A percentile compares a stretch with the other conserved stretches of the same genome.
These are phyloP conservation scores for Russula foetens DNA, from an alignment of 768 basidiomycete genomes.

Conservation along the genomic window DNA sequence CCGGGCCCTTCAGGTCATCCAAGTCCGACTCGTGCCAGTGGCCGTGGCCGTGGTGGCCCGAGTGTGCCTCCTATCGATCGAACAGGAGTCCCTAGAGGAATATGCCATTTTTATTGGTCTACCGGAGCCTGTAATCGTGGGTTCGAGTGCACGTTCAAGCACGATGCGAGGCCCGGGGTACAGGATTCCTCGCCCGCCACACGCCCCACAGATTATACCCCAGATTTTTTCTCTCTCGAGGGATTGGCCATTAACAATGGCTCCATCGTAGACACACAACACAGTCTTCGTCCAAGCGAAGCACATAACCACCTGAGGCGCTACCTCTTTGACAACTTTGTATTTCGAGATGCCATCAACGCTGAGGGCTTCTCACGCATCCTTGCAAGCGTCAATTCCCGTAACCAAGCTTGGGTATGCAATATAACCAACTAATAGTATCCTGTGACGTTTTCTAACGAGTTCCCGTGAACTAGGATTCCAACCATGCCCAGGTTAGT, in stretches of 20 bases:
- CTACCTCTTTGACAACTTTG: conserved; percentile 22
- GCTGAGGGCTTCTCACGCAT: conserved; percentile 25
- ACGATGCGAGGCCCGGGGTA: conserved; percentile 16
- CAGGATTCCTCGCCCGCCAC: neutral
- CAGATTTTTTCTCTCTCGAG: conserved; percentile 23
- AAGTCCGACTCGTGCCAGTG: no score
- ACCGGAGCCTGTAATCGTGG: conserved; percentile 23
- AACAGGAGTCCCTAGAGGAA: conserved; percentile 19
- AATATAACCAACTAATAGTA: no score
- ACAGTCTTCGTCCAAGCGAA: conserved; percentile 20
- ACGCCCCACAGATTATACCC: neutral
- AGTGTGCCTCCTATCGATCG: neutral
- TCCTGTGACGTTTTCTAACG: neutral
- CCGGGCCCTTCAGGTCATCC: neutral
- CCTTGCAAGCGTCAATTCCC: conserved; percentile 22
- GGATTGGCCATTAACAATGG: conserved; percentile 20
- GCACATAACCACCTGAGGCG: conserved; percentile 25
- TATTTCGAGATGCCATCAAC: conserved; percentile 20
- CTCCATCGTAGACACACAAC: conserved; percentile 4
- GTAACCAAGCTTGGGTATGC: conserved; percentile 24
- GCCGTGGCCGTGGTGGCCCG: conserved; percentile 14
- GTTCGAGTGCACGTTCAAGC: conserved; percentile 26
- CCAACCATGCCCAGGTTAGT: conserved; percentile 27
- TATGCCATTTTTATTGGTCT: conserved; percentile 26
- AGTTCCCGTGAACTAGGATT: conserved; percentile 12